Base-by-base conservation (phyloP, 2,329 filamentous ascomycete genomes). In the Calcarisporium arbuscula region DNA sequence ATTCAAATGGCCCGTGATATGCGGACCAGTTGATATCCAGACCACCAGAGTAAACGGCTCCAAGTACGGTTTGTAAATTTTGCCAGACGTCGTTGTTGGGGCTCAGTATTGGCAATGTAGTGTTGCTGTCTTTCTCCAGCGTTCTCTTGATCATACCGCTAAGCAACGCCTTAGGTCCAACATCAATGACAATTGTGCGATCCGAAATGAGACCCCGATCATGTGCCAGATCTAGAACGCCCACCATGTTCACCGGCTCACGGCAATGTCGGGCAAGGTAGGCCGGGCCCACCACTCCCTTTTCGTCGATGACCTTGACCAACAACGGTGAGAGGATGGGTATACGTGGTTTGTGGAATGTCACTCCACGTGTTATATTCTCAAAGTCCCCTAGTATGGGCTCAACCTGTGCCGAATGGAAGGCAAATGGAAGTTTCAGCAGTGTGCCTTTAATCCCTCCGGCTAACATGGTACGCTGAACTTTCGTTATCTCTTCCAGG, bases 311-410 rank as follows among this genome's bases (percentile, higher is more conserved):
- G 67, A 27, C 28, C n/a, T 29, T 34, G 6, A 7, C 68, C 3
- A 72, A 66, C 2, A 82, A 28, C 71, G 85, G 77, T 16, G 83
- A 89, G 27, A 89, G 68, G 22, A 88, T 61, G 52, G 77, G 74
- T 3, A 80, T 56, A 0, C 41, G 37, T 1, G 14, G 77, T 2
- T 48, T 14, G 18, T 53, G 48, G 51, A 66, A 72, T 6, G 34
- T 47, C 3, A 70, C 57, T 2, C 52, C 41, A 4, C 47, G 40
- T 2, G 64, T 57, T 6, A 72, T 60, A 8, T 55, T 55, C 38
- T 75, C 69, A 19, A 87, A 74, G 3, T 78, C 67, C 8, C 74
- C 69, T 8, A 75, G 58, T 14, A 80, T 75, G 2, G 67, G 56
- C 8, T 74, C 68, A 4, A 74, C 67, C 42, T 74, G 70, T 0